Base-by-base conservation (phyloP, 768 basidiomycete species). In the Phylloporus rhodoxanthus region DNA sequence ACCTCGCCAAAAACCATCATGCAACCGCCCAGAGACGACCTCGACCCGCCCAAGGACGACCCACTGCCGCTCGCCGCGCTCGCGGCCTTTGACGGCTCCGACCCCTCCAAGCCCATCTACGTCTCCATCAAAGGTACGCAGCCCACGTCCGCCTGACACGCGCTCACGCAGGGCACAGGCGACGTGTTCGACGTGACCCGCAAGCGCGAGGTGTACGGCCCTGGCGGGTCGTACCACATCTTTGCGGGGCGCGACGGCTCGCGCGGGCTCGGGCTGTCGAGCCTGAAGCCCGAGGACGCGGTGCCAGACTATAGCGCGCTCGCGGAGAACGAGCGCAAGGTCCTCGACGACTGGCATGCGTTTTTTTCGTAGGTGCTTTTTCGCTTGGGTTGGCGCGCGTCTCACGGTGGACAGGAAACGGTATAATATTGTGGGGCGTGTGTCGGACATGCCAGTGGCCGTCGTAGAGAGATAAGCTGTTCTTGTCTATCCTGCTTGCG, bases 181-280 rank as follows among this genome's bases (percentile, higher is more conserved):
- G 85, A 84, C 1, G 77, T 97, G 8, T 97, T 96, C 68, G 93
- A 97, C 65, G 95, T 99, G 8, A 73, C 86, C 0, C 71, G 72
- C 51, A 97, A 95, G 68, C 70, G 71, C 26, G 92, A 96, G 53
- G 87, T 93, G 57, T 99, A 99, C 59, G 95, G 95, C 2, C 74
- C 78, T 2, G 91, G 89, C 3, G 72, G 74, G 21, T 81, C 85
- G 4, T 91, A 93, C 68, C 77, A 80, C 56, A 69, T 95, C 19
- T 97, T 98, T 65, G 91, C 93, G 28, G 95, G 93, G 39, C 95
- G 89, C 70, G 95, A 99, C 61, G 95, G 84, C 0, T 94, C 91
- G 8, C 81, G 76, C 55, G 95, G 87, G 0, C 74, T 99, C 7
- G 95, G 92, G 37, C 84, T 84, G 81, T 92, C 90, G 45, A 93